Evolutionary conservation across 1,139 yeast genomes (phyloP).

Genomic region (Meyerozyma carpophila): DNA sequence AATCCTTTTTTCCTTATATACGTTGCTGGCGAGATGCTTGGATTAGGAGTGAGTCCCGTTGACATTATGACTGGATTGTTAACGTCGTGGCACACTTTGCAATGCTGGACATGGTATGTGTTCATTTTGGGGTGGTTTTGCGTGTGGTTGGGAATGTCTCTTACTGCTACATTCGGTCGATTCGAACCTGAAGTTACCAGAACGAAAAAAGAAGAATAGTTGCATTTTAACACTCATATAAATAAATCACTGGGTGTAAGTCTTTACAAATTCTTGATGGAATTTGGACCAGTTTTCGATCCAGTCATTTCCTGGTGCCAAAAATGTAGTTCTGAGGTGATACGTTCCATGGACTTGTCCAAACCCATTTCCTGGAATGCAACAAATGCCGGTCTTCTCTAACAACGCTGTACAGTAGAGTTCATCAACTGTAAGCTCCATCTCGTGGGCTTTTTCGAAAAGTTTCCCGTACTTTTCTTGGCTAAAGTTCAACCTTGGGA

Average conservation of each 20-base stretch:
- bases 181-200: conserved; percentile 10
- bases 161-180: conserved; percentile 27
- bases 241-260: conserved; percentile 27
- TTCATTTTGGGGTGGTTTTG: conserved; percentile 78
- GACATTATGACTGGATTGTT: conserved; percentile 46
- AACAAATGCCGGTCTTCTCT: conserved; percentile 91
- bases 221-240: conserved; percentile 4
- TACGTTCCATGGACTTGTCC: conserved; percentile 87
- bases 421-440: conserved; percentile 68
- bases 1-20: conserved; percentile 50
- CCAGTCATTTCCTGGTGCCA: conserved; percentile 94
- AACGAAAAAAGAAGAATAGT: conserved; percentile 5
- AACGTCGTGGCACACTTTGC: conserved; percentile 63
- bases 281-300: conserved; percentile 69
- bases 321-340: conserved; percentile 92
- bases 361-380: conserved; percentile 95
- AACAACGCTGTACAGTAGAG: conserved; percentile 79
- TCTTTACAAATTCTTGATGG: conserved; percentile 64
- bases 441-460: conserved; percentile 51
- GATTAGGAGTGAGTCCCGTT: conserved; percentile 24
- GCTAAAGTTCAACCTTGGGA: conserved; percentile 71
- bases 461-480: conserved; percentile 44
- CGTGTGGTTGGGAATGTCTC: conserved; percentile 58
- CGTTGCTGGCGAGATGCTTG: conserved; percentile 26
- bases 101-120: conserved; percentile 86